These are phyloP conservation scores for Yamagishiella unicocca DNA, from an alignment of 139 green algal genomes.

Conservation along the genomic window DNA sequence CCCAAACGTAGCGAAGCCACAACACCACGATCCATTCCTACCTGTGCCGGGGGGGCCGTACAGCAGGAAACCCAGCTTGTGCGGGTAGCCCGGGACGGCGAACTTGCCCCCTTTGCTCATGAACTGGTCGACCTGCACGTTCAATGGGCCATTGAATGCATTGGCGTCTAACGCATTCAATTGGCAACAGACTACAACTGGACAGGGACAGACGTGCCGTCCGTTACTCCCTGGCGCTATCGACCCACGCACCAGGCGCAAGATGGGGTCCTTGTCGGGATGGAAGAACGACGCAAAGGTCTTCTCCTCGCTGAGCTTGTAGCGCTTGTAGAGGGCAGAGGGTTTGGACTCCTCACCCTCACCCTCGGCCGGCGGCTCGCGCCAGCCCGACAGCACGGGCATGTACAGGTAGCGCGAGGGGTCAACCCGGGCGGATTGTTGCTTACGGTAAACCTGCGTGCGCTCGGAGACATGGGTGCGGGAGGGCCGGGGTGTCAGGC, in stretches of 20 bases:
- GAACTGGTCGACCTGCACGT: constrained; percentile 50
- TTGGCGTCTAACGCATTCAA: too few species aligned
- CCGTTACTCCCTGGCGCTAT: background rate
- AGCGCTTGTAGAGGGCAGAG: constrained; percentile 21
- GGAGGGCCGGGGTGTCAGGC: too few species aligned
- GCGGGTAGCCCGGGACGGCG: constrained; percentile 60
- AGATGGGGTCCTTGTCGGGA: constrained; percentile 59
- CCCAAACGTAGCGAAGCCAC: too few species aligned
- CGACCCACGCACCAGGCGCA: constrained; percentile 45
- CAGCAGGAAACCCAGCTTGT: constrained; percentile 68
- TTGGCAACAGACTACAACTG: background rate
- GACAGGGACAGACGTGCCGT: background rate
- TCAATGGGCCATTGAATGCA: too few species aligned
- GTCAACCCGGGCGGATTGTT: constrained; percentile 44
- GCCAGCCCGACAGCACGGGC: constrained; percentile 24
- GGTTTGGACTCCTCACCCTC: background rate
- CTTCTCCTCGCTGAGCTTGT: constrained; percentile 61
- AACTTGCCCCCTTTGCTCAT: constrained; percentile 63
- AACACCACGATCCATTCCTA: constrained; percentile 53
- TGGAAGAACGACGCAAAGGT: constrained; percentile 62
- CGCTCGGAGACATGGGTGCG: too few species aligned
- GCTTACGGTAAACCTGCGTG: constrained; percentile 47
- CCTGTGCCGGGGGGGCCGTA: constrained; percentile 65
- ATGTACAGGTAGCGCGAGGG: constrained; percentile 41
- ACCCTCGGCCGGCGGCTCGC: background rate